Conservation (phyloP, 257 asterid genomes). For the Knoxia roxburghii region DNA sequence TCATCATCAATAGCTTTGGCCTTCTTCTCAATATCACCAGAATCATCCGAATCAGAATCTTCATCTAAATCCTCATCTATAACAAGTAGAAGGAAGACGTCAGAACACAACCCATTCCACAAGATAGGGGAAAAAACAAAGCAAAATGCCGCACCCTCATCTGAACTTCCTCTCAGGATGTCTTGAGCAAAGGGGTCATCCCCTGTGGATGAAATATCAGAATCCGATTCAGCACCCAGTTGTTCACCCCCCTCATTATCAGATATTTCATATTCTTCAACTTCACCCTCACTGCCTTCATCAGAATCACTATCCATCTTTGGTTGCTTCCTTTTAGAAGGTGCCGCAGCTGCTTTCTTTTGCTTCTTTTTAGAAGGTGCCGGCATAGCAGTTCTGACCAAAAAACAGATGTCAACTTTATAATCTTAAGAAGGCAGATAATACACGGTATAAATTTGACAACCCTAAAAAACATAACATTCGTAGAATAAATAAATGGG, state of each 20-base stretch:
- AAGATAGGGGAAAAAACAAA: too few relatives aligned
- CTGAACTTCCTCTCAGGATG: constrained; percentile 51
- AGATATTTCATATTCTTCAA: constrained; percentile 27
- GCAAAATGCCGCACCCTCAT: too few relatives aligned
- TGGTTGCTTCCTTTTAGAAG: constrained; percentile 1
- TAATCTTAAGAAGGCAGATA: not conserved
- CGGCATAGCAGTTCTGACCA: constrained; percentile 2
- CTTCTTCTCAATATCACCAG: constrained; percentile 40
- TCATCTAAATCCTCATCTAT: constrained; percentile 42
- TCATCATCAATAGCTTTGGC: constrained; percentile 47
- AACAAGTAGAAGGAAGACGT: constrained; percentile 9
- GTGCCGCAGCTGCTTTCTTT: constrained; percentile 27
- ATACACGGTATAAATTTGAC: too few relatives aligned
- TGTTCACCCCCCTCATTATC: constrained; percentile 35
- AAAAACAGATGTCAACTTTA: not conserved
- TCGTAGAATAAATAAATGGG: not conserved
- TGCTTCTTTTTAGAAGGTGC: constrained; percentile 58
- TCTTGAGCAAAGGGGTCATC: constrained; percentile 73
- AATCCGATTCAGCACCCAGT: constrained; percentile 40
- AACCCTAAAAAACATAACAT: not conserved
- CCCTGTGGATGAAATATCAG: constrained; percentile 67
- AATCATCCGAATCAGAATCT: constrained; percentile 58
- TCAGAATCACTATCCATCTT: constrained; percentile 38
- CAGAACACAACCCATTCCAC: too few relatives aligned
- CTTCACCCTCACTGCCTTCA: constrained; percentile 36